Evolutionary conservation across 345 rosid genomes (phyloP).

Genomic region (Melaleuca alternifolia): DNA sequence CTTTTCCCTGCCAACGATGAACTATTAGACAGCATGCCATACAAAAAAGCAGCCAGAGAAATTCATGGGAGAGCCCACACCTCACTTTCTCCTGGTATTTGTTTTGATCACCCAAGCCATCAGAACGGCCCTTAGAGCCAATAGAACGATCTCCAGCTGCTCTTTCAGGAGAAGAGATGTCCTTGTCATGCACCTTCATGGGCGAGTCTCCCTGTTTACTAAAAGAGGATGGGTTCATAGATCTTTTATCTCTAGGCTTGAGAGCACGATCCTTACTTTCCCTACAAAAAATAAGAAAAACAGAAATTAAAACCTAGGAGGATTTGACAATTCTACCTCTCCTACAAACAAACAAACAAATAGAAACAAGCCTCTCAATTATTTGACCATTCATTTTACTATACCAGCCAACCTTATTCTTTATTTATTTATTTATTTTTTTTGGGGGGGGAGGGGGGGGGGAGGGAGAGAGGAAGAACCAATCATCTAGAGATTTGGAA

Average conservation of each 20-base stretch:
- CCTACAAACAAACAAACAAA: neutral
- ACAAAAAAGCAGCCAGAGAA: neutral
- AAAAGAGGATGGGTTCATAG: slow-evolving; percentile 17
- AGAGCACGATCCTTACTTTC: slow-evolving; percentile 20
- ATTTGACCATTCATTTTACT: neutral
- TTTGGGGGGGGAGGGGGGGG: no score
- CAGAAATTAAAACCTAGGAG: neutral
- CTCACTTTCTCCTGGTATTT: slow-evolving; percentile 34
- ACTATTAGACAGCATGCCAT: neutral
- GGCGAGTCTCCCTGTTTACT: slow-evolving; percentile 25
- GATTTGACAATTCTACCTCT: neutral
- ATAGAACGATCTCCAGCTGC: slow-evolving; percentile 2
- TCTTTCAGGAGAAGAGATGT: slow-evolving; percentile 17
- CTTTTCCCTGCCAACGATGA: slow-evolving; percentile 42
- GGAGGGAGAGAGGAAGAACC: neutral
- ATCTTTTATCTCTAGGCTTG: slow-evolving; percentile 15
- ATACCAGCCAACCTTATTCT: neutral
- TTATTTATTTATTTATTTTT: no score
- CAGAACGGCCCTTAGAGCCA: slow-evolving; percentile 11
- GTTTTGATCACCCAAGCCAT: slow-evolving; percentile 13
- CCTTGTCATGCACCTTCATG: slow-evolving; percentile 8
- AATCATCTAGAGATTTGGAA: neutral
- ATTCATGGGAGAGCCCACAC: slow-evolving; percentile 17
- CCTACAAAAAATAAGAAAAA: slow-evolving; percentile 11
- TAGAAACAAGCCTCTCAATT: neutral